Base-by-base conservation (phyloP, 2,329 filamentous ascomycete genomes). In the Aspergillus awamori region DNA sequence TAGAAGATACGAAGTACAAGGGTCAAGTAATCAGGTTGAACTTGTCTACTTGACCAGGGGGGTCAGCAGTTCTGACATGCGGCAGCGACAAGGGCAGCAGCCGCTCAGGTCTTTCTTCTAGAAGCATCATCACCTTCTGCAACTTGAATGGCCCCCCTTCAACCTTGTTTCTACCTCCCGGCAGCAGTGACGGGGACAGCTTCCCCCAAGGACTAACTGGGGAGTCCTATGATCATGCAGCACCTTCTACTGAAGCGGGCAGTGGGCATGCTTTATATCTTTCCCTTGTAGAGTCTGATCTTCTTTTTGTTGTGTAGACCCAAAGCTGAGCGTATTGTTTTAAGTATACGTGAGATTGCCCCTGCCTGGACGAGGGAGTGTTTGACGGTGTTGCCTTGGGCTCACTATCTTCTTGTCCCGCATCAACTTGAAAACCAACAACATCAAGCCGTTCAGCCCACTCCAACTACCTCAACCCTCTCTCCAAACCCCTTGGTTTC, bases 61-160 rank as follows among this genome's bases (percentile, higher is more conserved):
- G 7, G 15, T 4, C 5, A 26, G 48, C 55, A 28, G 53, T 56
- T 45, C 59, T 61, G 53, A 58, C 56, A 59, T 54, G 33, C 22
- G 17, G 28, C 52, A 49, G 26, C 15, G 17, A 30, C 51, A 58
- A 53, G 54, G 54, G 47, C 26, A 28, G 20, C 43, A 52, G 39
- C 45, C 56, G 43, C 38, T 55, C 17, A 15, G 48, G 51, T 58
- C 52, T 49, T 58, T 13, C 54, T 65, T 65, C 63, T 65, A 65
- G 63, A 65, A 63, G 57, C 61, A 59, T 59, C 58, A 59, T 43
- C 22, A 60, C 47, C 47, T 30, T 20, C 20, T 20, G 20, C 20
- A 20, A 20, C 20, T 20, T 20, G 20, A 20, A 20, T 20, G 20
- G 20, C 20, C 2, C 20, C 20, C 20, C 20, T 20, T 51, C 47